These are phyloP conservation scores for Mortierella sp. DNA, from an alignment of 371 early-diverging fungal species.

Conservation along the genomic window DNA sequence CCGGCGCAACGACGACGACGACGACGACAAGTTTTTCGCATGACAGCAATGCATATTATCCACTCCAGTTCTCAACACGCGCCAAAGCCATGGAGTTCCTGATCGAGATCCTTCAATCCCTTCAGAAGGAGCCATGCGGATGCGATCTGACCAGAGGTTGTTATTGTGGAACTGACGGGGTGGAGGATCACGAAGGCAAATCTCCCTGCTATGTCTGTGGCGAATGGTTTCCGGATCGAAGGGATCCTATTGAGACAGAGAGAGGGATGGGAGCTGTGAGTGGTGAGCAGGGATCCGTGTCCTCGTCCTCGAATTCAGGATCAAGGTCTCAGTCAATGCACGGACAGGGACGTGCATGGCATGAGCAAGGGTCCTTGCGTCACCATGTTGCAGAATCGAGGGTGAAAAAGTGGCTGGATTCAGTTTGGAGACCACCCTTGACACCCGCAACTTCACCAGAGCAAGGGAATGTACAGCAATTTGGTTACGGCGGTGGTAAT, in stretches of 20 bases:
- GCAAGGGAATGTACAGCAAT: conserved; percentile 31
- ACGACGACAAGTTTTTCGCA: neutral
- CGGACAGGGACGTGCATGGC: conserved; percentile 41
- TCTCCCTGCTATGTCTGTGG: conserved; percentile 52
- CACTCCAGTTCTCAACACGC: conserved; percentile 52
- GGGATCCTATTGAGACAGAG: neutral
- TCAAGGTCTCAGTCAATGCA: conserved; percentile 3
- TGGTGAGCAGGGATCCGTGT: too few species aligned
- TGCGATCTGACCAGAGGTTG: conserved; percentile 47
- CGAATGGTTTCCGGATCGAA: conserved; percentile 46
- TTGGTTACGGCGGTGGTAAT: conserved; percentile 15
- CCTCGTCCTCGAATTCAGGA: too few species aligned
- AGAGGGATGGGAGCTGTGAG: neutral
- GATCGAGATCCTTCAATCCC: conserved; percentile 45
- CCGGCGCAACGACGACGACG: conserved; percentile 6
- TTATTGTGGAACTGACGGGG: conserved; percentile 40
- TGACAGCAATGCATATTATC: conserved; percentile 12
- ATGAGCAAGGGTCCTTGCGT: conserved; percentile 49
- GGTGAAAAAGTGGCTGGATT: conserved; percentile 48
- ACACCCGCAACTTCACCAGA: conserved; percentile 42
- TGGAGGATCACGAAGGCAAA: conserved; percentile 49
- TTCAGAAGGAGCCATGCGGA: conserved; percentile 49
- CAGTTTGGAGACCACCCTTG: conserved; percentile 46
- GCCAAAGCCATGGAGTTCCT: conserved; percentile 49
- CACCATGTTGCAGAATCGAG: conserved; percentile 53